phyloP scores from a whole-genome alignment of 2,329 filamentous ascomycete species.

The Nigrospora sphaerica region DNA sequence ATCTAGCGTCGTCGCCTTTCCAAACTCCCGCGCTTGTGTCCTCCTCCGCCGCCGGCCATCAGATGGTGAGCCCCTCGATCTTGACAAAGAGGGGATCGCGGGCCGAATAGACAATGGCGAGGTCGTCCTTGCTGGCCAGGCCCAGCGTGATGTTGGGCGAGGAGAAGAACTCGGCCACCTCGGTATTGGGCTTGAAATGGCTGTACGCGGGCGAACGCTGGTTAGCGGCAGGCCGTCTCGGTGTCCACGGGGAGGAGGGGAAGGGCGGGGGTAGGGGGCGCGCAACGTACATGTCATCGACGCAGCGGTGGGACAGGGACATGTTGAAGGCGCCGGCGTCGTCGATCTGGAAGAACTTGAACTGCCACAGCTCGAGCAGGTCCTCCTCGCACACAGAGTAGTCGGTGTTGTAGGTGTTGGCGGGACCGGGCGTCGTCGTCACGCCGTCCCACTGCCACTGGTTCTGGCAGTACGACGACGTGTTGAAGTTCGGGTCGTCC shows the following conservation, averaged over 20 bases:
- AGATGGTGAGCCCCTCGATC: not conserved
- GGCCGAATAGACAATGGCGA: not conserved
- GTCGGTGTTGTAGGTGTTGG: constrained; percentile 8
- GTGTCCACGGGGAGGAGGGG: not conserved
- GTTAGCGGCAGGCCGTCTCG: not conserved
- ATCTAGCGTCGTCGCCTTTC: no score
- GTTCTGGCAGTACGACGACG: constrained; percentile 7
- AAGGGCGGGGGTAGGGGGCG: not conserved
- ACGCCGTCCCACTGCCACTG: constrained; percentile 17
- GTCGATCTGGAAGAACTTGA: not conserved
- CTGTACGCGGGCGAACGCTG: not conserved
- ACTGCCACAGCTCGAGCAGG: constrained; percentile 3
- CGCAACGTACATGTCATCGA: constrained; percentile 2
- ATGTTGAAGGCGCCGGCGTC: constrained; percentile 2
- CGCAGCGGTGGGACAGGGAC: not conserved
- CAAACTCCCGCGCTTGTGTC: no score
- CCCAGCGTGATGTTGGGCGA: constrained; percentile 1
- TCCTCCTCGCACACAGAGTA: constrained; percentile 5
- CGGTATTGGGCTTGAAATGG: not conserved
- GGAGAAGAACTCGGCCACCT: constrained; percentile 1
- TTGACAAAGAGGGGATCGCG: not conserved
- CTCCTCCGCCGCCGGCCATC: no score
- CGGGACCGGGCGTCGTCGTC: constrained; percentile 16
- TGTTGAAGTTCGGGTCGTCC: constrained; percentile 6
- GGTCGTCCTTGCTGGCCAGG: not conserved